A percentile compares a stretch with the other conserved stretches of the same genome.
These are phyloP conservation scores for Gorgonomyces haynaldii DNA, from an alignment of 192 early-diverging fungal genomes.

Conservation along the genomic window DNA sequence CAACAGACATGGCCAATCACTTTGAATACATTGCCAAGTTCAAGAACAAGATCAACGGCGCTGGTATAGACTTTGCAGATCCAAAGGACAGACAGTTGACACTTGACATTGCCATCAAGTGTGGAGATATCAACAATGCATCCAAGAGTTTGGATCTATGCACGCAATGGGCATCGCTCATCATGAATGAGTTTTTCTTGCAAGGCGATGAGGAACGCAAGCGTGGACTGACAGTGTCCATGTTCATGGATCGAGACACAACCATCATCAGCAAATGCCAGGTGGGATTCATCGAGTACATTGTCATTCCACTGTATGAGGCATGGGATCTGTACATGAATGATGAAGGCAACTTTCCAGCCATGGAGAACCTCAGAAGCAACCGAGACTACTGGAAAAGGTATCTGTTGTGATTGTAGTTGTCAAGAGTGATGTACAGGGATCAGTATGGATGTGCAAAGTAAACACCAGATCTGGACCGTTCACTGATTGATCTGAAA, in stretches of 20 bases:
- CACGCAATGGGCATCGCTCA: slow-evolving; percentile 39
- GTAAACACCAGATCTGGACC: too few species aligned
- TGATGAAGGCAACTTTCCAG: slow-evolving; percentile 16
- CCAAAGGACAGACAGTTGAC: slow-evolving; percentile 31
- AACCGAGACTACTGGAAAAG: slow-evolving; percentile 25
- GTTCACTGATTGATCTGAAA: too few species aligned
- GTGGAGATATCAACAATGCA: slow-evolving; percentile 46
- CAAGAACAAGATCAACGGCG: slow-evolving; percentile 36
- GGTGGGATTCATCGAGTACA: slow-evolving; percentile 51
- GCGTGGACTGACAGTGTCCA: slow-evolving; percentile 32
- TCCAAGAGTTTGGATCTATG: slow-evolving; percentile 28
- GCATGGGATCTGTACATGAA: slow-evolving; percentile 35
- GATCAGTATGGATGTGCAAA: too few species aligned
- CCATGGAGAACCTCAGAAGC: slow-evolving; percentile 9
- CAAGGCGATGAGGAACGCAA: slow-evolving; percentile 43
- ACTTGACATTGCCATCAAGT: slow-evolving; percentile 48
- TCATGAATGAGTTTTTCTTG: slow-evolving; percentile 50
- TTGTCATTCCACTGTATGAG: slow-evolving; percentile 46
- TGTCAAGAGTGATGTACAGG: too few species aligned
- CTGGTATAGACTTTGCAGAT: slow-evolving; percentile 24
- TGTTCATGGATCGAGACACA: slow-evolving; percentile 45
- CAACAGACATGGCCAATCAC: slow-evolving; percentile 48
- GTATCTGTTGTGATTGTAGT: too few species aligned
- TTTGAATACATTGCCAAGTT: slow-evolving; percentile 53
- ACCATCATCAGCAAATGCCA: slow-evolving; percentile 44